Percentiles rank a stretch among this genome's conserved stretches.
Evolutionary conservation across 345 rosid species (phyloP).

Genomic region (Corchorus capsularis): DNA sequence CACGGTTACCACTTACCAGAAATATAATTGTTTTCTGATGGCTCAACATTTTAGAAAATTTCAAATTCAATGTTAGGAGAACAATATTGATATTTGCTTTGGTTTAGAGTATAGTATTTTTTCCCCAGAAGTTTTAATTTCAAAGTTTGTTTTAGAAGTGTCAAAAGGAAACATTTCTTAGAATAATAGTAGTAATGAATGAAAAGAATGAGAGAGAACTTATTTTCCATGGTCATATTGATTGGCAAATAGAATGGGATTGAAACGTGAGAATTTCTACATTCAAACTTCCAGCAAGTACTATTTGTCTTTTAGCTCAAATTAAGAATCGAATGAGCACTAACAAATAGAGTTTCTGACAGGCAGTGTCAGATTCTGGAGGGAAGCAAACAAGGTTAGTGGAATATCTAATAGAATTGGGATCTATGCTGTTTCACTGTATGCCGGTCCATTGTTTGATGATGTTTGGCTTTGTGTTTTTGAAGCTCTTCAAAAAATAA

Average conservation of each 20-base stretch:
- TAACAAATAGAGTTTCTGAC: constrained; percentile 22
- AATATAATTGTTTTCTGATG: not conserved
- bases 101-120: not conserved
- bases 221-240: not conserved
- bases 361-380: constrained; percentile 41
- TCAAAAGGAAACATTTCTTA: not conserved
- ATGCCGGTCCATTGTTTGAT: not conserved
- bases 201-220: not conserved
- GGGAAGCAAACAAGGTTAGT: constrained; percentile 52
- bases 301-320: not conserved
- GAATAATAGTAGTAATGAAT: not conserved
- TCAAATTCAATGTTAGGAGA: not conserved
- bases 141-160: not conserved
- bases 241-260: not conserved
- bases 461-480: not conserved
- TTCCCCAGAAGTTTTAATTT: not conserved
- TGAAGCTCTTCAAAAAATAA: constrained; percentile 29
- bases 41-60: not conserved
- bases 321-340: not conserved
- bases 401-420: constrained; percentile 10
- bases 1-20: not conserved
- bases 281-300: constrained; percentile 11
- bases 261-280: not conserved
- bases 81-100: not conserved
- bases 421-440: not conserved